phyloP scores from a whole-genome alignment of 257 asterid genomes.

The Nicotiana attenuata region DNA sequence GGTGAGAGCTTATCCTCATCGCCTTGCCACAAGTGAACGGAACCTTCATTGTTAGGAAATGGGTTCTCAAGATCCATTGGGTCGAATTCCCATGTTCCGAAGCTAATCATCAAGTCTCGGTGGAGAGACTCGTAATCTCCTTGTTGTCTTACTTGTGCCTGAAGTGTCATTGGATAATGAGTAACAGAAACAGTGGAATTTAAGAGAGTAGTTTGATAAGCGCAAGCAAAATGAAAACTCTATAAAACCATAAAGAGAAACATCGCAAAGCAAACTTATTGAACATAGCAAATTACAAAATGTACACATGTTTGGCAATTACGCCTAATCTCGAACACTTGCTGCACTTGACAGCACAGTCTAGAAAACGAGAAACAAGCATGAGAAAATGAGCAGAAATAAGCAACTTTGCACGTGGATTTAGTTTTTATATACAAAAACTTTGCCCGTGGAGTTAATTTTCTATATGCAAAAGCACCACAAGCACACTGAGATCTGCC shows the following conservation, averaged over 20 bases:
- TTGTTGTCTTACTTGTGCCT: conserved; percentile 56
- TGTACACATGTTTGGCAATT: neutral
- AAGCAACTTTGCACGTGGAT: neutral
- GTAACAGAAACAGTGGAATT: neutral
- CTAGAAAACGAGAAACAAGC: neutral
- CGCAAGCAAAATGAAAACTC: neutral
- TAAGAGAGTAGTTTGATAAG: neutral
- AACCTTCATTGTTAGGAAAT: conserved; percentile 46
- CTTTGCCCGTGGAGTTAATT: neutral
- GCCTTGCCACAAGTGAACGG: conserved; percentile 85
- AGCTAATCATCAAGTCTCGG: conserved; percentile 64
- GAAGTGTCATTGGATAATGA: conserved; percentile 4
- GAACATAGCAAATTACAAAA: neutral
- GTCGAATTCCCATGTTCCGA: conserved; percentile 81
- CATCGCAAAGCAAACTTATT: neutral
- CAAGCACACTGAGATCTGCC: neutral
- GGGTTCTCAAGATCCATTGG: conserved; percentile 65
- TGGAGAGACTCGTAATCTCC: conserved; percentile 70
- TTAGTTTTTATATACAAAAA: neutral
- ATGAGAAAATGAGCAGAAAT: neutral
- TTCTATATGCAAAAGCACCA: neutral
- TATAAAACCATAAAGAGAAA: neutral
- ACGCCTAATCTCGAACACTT: neutral
- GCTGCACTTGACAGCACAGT: neutral
- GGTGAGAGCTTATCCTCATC: conserved; percentile 69